phyloP scores from a whole-genome alignment of 140 eudicot genomes.

The Bidens hawaiensis region DNA sequence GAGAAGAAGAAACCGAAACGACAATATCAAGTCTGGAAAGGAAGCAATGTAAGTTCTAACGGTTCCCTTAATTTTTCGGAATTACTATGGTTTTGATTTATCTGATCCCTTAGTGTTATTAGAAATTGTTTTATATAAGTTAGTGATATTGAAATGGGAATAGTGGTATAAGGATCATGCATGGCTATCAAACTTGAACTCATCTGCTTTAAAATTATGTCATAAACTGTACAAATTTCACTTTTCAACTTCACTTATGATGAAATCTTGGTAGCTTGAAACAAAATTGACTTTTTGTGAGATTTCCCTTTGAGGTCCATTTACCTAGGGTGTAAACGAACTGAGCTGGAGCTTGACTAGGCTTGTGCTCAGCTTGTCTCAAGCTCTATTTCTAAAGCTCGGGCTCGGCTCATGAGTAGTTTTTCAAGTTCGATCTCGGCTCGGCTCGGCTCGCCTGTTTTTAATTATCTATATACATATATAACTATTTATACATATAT shows the following conservation, averaged over 20 bases:
- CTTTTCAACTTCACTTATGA: constrained; percentile 4
- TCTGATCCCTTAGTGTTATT: no score
- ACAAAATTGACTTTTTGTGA: not conserved
- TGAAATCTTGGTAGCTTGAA: not conserved
- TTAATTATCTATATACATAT: no score
- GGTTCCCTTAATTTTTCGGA: not conserved
- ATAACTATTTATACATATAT: no score
- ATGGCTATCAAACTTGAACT: not conserved
- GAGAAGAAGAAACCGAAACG: constrained; percentile 40
- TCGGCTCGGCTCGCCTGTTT: no score
- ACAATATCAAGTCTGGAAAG: constrained; percentile 90
- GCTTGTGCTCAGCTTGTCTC: no score
- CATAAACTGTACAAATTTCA: constrained; percentile 7
- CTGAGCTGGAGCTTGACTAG: no score
- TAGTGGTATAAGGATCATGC: not conserved
- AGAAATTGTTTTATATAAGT: no score
- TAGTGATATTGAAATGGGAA: not conserved
- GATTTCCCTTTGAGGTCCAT: no score
- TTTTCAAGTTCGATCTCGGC: no score
- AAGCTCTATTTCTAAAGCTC: no score
- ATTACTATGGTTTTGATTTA: not conserved
- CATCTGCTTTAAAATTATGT: not conserved
- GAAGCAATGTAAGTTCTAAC: constrained; percentile 75
- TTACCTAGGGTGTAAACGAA: no score
- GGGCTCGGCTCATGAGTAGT: no score